These are phyloP conservation scores for Mortierella sp. DNA, from an alignment of 371 early-diverging fungal genomes.

Conservation along the genomic window DNA sequence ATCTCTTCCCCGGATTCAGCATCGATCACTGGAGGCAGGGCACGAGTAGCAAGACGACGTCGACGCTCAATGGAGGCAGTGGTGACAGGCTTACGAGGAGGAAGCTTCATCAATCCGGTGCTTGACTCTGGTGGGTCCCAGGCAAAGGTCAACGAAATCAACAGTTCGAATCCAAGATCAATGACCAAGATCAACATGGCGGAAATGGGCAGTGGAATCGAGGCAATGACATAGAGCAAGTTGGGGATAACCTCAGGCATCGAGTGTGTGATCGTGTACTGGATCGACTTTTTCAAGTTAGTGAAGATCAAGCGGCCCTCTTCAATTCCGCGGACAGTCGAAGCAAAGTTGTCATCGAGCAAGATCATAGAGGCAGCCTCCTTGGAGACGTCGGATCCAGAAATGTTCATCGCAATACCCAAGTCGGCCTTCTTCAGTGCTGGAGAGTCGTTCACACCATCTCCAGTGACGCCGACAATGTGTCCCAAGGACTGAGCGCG, in stretches of 20 bases:
- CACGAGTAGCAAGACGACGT: conserved; percentile 64
- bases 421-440: conserved; percentile 96
- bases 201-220: conserved; percentile 86
- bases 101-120: conserved; percentile 84
- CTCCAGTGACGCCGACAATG: conserved; percentile 94
- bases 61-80: conserved; percentile 73
- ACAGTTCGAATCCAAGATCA: conserved; percentile 94
- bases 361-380: conserved; percentile 98
- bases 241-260: conserved; percentile 86
- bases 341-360: conserved; percentile 95
- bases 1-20: conserved; percentile 61
- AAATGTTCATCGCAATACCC: conserved; percentile 96
- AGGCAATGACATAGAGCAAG: conserved; percentile 85
- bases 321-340: conserved; percentile 87
- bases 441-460: conserved; percentile 95
- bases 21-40: conserved; percentile 60
- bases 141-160: conserved; percentile 90
- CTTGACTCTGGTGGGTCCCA: conserved; percentile 89
- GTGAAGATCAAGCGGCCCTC: conserved; percentile 95
- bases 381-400: conserved; percentile 96
- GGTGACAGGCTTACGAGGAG: conserved; percentile 91
- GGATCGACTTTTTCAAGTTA: conserved; percentile 94
- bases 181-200: conserved; percentile 89
- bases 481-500: conserved; percentile 85
- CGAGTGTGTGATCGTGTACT: conserved; percentile 92